A percentile compares a stretch with the other conserved stretches of the same genome.
Evolutionary conservation across 768 basidiomycete genomes (phyloP).

Genomic region (Trametes cinnabarina): DNA sequence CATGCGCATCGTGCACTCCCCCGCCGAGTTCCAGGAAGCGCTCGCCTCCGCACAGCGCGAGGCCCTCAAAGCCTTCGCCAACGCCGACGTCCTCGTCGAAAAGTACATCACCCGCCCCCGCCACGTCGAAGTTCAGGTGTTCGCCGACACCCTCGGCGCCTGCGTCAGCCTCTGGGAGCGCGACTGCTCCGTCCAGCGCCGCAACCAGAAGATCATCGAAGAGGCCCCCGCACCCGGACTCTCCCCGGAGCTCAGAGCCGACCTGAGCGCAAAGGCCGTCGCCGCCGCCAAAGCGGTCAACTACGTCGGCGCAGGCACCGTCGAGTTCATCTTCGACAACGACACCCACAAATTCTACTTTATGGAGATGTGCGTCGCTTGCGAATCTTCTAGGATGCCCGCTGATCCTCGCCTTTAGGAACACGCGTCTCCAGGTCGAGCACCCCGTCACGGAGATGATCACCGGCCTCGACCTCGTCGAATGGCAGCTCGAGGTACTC

Average conservation of each 20-base stretch:
- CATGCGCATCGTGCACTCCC: slow-evolving; percentile 76
- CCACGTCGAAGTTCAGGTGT: slow-evolving; percentile 94
- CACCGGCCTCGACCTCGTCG: slow-evolving; percentile 89
- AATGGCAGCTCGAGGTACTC: slow-evolving; percentile 86
- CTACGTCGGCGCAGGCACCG: slow-evolving; percentile 89
- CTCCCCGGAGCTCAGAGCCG: slow-evolving; percentile 70
- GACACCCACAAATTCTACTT: slow-evolving; percentile 86
- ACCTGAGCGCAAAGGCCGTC: slow-evolving; percentile 82
- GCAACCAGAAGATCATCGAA: slow-evolving; percentile 96
- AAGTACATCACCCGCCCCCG: slow-evolving; percentile 84
- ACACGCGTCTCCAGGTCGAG: slow-evolving; percentile 82
- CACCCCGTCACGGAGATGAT: slow-evolving; percentile 96
- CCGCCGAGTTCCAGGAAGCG: slow-evolving; percentile 74
- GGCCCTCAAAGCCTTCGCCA: slow-evolving; percentile 83
- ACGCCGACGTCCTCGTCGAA: slow-evolving; percentile 84
- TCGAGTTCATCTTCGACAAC: slow-evolving; percentile 97
- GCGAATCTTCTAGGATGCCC: background rate
- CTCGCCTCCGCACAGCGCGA: slow-evolving; percentile 88
- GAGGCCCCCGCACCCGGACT: slow-evolving; percentile 94
- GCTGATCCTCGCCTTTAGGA: slow-evolving; percentile 43
- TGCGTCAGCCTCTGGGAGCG: slow-evolving; percentile 95
- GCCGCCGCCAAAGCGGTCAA: slow-evolving; percentile 91
- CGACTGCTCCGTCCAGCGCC: slow-evolving; percentile 86
- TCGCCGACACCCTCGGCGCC: slow-evolving; percentile 77
- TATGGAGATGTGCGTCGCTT: slow-evolving; percentile 80